A percentile compares a stretch with the other conserved stretches of the same genome.
Conservation (phyloP, 306 rosid species). For the Begonia fuchsioides region DNA sequence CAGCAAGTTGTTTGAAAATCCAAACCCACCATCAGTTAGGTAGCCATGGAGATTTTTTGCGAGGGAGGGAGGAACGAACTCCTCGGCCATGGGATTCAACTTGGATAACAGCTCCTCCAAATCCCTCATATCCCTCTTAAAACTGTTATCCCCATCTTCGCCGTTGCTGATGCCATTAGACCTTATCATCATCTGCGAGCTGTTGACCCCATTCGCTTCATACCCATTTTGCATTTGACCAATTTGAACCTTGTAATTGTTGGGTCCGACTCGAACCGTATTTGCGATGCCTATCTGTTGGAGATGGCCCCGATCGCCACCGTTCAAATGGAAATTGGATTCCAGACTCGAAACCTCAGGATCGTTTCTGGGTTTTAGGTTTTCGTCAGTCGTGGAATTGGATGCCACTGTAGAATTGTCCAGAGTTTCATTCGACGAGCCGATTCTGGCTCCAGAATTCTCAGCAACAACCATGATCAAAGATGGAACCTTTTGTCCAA, state of each 20-base stretch:
- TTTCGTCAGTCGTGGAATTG: slow-evolving; percentile 23
- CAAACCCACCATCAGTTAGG: slow-evolving; percentile 33
- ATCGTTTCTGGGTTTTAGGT: slow-evolving; percentile 39
- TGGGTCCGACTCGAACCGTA: slow-evolving; percentile 19
- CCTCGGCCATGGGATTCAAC: slow-evolving; percentile 92
- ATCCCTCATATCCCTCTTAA: slow-evolving; percentile 66
- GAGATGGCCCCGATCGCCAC: slow-evolving; percentile 32
- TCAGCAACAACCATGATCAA: slow-evolving; percentile 83
- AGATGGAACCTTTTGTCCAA: background rate
- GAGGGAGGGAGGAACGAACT: slow-evolving; percentile 69
- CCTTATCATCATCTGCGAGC: slow-evolving; percentile 32
- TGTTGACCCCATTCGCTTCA: slow-evolving; percentile 35
- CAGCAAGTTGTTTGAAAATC: slow-evolving; percentile 38
- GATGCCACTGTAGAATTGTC: slow-evolving; percentile 37
- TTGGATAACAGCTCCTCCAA: slow-evolving; percentile 69
- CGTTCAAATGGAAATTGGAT: slow-evolving; percentile 22
- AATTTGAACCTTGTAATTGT: slow-evolving; percentile 34
- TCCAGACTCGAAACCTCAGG: slow-evolving; percentile 19
- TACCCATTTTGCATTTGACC: slow-evolving; percentile 53
- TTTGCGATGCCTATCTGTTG: slow-evolving; percentile 19
- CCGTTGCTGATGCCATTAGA: slow-evolving; percentile 26
- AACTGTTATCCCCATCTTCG: slow-evolving; percentile 38
- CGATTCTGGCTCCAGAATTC: slow-evolving; percentile 24
- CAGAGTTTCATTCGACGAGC: slow-evolving; percentile 27
- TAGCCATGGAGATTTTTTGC: slow-evolving; percentile 31